Conservation (phyloP, 768 basidiomycete species). For the Postia placenta region DNA sequence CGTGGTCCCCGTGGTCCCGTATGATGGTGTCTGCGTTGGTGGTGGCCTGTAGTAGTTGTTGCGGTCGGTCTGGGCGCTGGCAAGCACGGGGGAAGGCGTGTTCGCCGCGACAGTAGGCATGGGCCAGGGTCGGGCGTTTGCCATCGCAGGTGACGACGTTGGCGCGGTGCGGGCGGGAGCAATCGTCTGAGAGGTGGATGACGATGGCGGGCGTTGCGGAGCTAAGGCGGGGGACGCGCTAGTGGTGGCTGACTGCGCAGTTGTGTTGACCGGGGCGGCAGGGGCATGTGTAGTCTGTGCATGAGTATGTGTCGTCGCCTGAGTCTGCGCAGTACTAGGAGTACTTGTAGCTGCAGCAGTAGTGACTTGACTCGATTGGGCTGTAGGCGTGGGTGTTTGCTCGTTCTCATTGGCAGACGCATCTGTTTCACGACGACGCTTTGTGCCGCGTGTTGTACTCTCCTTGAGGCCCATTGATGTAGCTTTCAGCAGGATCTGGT, state of each 20-base stretch:
- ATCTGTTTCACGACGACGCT: slow-evolving; percentile 48
- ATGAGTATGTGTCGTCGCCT: slow-evolving; percentile 7
- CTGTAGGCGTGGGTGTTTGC: slow-evolving; percentile 5
- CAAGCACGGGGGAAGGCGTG: slow-evolving; percentile 50
- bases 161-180: slow-evolving; percentile 11
- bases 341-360: slow-evolving; percentile 18
- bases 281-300: slow-evolving; percentile 11
- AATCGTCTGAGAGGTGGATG: slow-evolving; percentile 6
- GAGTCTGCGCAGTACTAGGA: slow-evolving; percentile 5
- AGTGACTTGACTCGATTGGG: slow-evolving; percentile 8
- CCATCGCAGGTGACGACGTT: slow-evolving; percentile 20
- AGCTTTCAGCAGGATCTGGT: slow-evolving; percentile 80
- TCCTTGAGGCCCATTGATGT: slow-evolving; percentile 75
- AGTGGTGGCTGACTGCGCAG: slow-evolving; percentile 8
- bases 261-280: slow-evolving; percentile 33
- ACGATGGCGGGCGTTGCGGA: slow-evolving; percentile 30
- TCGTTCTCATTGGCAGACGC: slow-evolving; percentile 16
- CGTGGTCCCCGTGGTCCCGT: slow-evolving; percentile 5
- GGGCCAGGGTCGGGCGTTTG: slow-evolving; percentile 49
- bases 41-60: slow-evolving; percentile 54
- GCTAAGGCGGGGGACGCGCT: slow-evolving; percentile 48
- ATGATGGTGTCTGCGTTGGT: slow-evolving; percentile 21
- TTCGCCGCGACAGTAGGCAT: slow-evolving; percentile 68
- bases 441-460: slow-evolving; percentile 57
- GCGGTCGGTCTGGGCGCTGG: slow-evolving; percentile 26